Percentiles rank a stretch among this genome's conserved stretches.
These are phyloP conservation scores for Aristolochia contorta DNA, from an alignment of 164 flowering plant species.

Conservation along the genomic window DNA sequence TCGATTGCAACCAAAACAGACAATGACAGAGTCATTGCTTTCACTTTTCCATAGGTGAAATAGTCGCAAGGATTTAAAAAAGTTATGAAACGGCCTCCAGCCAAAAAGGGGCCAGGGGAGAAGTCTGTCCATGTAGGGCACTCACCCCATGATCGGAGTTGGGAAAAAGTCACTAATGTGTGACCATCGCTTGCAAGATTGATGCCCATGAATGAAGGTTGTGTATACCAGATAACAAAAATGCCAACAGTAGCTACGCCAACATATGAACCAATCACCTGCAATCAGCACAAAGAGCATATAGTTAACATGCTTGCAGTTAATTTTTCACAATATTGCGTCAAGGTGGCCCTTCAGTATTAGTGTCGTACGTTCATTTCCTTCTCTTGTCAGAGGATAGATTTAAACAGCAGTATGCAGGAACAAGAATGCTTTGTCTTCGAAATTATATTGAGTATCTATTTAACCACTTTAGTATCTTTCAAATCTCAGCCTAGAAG, in stretches of 20 bases:
- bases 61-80: constrained; percentile 82
- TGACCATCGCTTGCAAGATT: constrained; percentile 68
- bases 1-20: constrained; percentile 86
- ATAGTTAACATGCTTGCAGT: not conserved
- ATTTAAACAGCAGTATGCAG: too few species aligned
- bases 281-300: constrained; percentile 10
- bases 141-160: constrained; percentile 75
- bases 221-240: constrained; percentile 83
- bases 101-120: constrained; percentile 47
- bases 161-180: constrained; percentile 57
- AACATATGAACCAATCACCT: constrained; percentile 89
- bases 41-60: constrained; percentile 69
- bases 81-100: constrained; percentile 30
- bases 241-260: constrained; percentile 87
- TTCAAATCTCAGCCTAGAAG: too few species aligned
- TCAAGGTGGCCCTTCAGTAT: not conserved
- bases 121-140: constrained; percentile 73
- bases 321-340: not conserved
- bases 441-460: too few species aligned
- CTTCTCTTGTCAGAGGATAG: not conserved
- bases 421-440: too few species aligned
- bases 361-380: not conserved
- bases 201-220: constrained; percentile 66
- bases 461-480: too few species aligned
- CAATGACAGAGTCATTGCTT: constrained; percentile 83